Evolutionary conservation across 1,139 yeast genomes (phyloP), one percentile per base, ranked within the genome.

Genomic region (Candida sp.): DNA sequence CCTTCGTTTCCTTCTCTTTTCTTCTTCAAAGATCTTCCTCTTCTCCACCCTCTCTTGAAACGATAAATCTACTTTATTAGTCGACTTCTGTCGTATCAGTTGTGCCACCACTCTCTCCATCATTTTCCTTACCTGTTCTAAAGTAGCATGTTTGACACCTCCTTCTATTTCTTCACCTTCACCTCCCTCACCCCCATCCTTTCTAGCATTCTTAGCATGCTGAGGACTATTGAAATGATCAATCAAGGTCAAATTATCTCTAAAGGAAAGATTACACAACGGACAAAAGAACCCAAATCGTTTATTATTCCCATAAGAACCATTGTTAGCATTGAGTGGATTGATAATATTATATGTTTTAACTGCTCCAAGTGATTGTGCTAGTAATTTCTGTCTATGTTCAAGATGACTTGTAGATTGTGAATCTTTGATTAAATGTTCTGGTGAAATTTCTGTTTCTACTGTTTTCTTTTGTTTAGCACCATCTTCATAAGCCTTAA

Each of bases 271-370:
- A 52, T 84, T 80, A 60, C 98, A 91, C 2, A 81, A 66, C 15
- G 86, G 87, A 63, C 98, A 91, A 54, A 81, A 78, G 61, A 90
- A 90, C 2, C 97, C 97, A 51, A 86, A 86, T 51, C 82, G 75
- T 38, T 89, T 89, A 41, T 81, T 73, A 42, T 53, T 57, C 6
- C 68, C 68, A 30, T 45, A 52, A 0, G 58, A 40, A 5, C 43
- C 39, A 4, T 53, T 53, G 38, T 25, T 43, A 2, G 56, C 39
- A 9, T 51, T 49, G 22, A 54, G 50, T 1, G 70, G 67, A 37
- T 58, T 57, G 32, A 73, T 62, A 9, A 73, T 50, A 22, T 70
- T 72, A 48, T 64, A 68, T 7, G 57, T 58, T 38, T 64, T 63
- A 5, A 73, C 70, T 0, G 75, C 64, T 33, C 55, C 52, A 9